phyloP scores from a whole-genome alignment of 441 rosid genomes.

The Mallotus japonicus region DNA sequence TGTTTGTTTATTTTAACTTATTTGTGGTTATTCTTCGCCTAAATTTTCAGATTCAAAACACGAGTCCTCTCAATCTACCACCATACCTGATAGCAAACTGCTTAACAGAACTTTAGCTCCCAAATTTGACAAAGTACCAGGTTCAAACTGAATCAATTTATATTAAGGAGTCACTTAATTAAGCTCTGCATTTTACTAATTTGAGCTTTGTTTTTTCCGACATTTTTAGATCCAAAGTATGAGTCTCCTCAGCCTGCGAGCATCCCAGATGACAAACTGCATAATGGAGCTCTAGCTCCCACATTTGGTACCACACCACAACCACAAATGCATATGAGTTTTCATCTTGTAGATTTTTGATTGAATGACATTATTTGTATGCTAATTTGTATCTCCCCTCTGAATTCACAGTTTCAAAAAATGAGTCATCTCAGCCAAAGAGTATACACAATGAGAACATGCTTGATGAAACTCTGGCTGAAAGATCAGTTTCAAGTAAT shows the following conservation, averaged over 20 bases:
- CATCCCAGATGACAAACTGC: background rate
- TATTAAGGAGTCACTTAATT: background rate
- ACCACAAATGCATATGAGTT: background rate
- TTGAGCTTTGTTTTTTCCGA: background rate
- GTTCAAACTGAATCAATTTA: too few species aligned
- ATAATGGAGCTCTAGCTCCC: background rate
- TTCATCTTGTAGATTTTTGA: background rate
- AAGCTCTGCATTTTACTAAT: background rate
- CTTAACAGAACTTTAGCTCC: background rate
- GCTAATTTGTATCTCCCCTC: background rate
- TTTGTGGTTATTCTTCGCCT: too few species aligned
- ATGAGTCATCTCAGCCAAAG: constrained; percentile 2
- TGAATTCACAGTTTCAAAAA: constrained; percentile 2
- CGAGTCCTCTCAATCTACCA: background rate
- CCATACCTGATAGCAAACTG: background rate
- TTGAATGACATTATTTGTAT: background rate
- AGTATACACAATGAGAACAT: background rate
- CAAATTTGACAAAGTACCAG: background rate
- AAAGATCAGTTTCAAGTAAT: constrained; percentile 5
- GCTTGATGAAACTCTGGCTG: background rate
- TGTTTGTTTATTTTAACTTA: background rate
- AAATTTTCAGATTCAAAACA: background rate
- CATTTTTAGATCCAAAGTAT: constrained; percentile 5
- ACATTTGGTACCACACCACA: background rate
- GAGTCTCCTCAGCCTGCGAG: background rate